Evolutionary conservation across 371 early-diverging fungal genomes (phyloP).

Genomic region (Mortierella sp.): DNA sequence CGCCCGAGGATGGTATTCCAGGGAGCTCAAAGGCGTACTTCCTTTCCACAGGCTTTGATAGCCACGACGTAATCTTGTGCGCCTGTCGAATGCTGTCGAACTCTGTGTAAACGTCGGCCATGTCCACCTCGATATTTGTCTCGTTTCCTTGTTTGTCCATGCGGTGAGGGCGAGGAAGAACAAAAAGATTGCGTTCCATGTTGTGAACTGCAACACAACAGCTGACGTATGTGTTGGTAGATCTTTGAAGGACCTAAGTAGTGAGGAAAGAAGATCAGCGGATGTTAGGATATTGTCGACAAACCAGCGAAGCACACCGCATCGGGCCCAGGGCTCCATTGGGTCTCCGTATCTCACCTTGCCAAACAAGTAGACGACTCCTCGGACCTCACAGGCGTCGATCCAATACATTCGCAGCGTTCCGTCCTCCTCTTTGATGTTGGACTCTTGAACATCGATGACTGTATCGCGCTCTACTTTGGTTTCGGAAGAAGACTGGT

Average conservation of each 20-base stretch:
- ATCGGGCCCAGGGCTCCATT: background rate
- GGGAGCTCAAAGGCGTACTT: slow-evolving; percentile 95
- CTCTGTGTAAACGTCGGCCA: slow-evolving; percentile 83
- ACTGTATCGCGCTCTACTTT: slow-evolving; percentile 19
- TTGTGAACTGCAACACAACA: slow-evolving; percentile 88
- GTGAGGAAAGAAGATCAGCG: background rate
- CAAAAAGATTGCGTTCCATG: slow-evolving; percentile 88
- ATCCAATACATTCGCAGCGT: slow-evolving; percentile 89
- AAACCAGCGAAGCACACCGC: background rate
- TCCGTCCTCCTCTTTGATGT: slow-evolving; percentile 70
- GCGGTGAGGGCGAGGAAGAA: slow-evolving; percentile 82
- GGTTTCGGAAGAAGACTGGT: slow-evolving; percentile 10
- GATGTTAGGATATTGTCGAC: background rate
- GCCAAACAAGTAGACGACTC: slow-evolving; percentile 91
- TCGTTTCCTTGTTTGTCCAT: slow-evolving; percentile 68
- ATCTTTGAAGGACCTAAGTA: slow-evolving; percentile 62
- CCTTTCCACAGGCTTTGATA: slow-evolving; percentile 77
- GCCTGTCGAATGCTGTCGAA: slow-evolving; percentile 70
- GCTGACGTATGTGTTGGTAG: slow-evolving; percentile 73
- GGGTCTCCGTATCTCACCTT: slow-evolving; percentile 68
- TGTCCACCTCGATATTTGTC: slow-evolving; percentile 71
- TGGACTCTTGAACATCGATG: slow-evolving; percentile 49
- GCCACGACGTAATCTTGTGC: slow-evolving; percentile 70
- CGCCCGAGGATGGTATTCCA: slow-evolving; percentile 83
- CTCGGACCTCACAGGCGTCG: slow-evolving; percentile 91